Evolutionary conservation across 2,329 filamentous ascomycete genomes (phyloP), one percentile per base, ranked within the genome.

Genomic region (Ascocoryne sarcoides): DNA sequence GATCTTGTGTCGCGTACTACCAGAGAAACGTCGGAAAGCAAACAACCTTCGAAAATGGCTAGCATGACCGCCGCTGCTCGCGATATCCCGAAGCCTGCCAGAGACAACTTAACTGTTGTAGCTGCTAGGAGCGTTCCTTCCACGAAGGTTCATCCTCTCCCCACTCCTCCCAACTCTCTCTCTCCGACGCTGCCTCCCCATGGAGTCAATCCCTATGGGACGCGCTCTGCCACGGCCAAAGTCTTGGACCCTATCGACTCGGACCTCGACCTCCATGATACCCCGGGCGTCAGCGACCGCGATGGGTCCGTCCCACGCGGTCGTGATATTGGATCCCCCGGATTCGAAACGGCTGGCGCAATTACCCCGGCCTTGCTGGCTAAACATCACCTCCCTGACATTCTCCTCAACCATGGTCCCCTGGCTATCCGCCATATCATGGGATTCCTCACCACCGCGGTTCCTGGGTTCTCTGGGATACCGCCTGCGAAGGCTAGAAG

Each of bases 351-450:
- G 34, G 73, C 82, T 20, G 87, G 86, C 51, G 76, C 80, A 56
- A 95, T 98, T 62, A 93, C 87, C 35, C 80, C 88, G 30, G 68
- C 71, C 57, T 78, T 95, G 70, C 73, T 98, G 51, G 87, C 90
- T 55, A 92, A 84, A 64, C 78, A 90, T 61, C 84, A 96, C 61
- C 75, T 98, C 44, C 89, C 90, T 2, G 84, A 85, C 54, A 94
- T 96, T 62, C 73, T 98, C 58, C 73, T 95, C 47, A 79, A 81
- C 59, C 84, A 95, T 59, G 92, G 90, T 17, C 89, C 92, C 36
- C 67, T 95, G 62, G 88, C 92, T 38, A 95, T 98, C 62, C 84
- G 90, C 55, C 84, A 95, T 65, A 82, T 98, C 60, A 95, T 94
- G 76, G 86, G 86, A 50, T 90, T 94, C 64, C 72, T 98, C 57